Evolutionary conservation across 192 early-diverging fungal species (phyloP).

Genomic region (Coemansia sp.): DNA sequence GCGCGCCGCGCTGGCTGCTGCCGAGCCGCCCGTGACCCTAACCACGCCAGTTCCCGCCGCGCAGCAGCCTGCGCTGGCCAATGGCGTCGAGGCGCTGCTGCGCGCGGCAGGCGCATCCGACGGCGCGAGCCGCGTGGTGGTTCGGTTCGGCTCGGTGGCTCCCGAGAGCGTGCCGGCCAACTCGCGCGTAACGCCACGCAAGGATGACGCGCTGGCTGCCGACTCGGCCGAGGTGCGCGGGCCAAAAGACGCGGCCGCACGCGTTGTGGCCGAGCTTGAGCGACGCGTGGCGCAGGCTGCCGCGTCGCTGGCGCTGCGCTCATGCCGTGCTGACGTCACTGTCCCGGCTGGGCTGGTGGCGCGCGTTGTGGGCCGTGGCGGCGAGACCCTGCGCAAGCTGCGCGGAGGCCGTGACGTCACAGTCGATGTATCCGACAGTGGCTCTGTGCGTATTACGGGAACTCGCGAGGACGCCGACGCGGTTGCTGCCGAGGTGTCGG

Average conservation of each 20-base stretch:
- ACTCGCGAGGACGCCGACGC: slow-evolving; percentile 70
- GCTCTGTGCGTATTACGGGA: slow-evolving; percentile 69
- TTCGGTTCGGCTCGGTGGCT: slow-evolving; percentile 64
- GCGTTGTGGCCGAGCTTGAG: slow-evolving; percentile 64
- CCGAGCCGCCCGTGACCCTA: slow-evolving; percentile 65
- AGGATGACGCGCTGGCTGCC: slow-evolving; percentile 53
- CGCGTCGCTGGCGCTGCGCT: slow-evolving; percentile 66
- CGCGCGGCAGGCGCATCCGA: slow-evolving; percentile 25
- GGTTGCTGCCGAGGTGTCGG: slow-evolving; percentile 67
- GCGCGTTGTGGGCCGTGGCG: slow-evolving; percentile 88
- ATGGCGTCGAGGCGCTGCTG: slow-evolving; percentile 71
- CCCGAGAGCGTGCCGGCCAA: slow-evolving; percentile 26
- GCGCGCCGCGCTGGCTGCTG: slow-evolving; percentile 56
- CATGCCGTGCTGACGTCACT: slow-evolving; percentile 65
- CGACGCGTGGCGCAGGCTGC: slow-evolving; percentile 67
- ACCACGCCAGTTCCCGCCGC: slow-evolving; percentile 62
- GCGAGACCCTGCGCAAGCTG: slow-evolving; percentile 75
- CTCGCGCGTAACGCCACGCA: slow-evolving; percentile 51
- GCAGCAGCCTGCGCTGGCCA: slow-evolving; percentile 75
- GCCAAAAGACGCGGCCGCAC: slow-evolving; percentile 71
- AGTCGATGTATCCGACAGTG: slow-evolving; percentile 55
- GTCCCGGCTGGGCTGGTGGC: slow-evolving; percentile 67
- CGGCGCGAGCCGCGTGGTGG: slow-evolving; percentile 57
- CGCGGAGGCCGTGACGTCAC: slow-evolving; percentile 73
- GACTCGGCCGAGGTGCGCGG: slow-evolving; percentile 79